Conservation (phyloP, 257 asterid genomes). For the Rubia yunnanensis region DNA sequence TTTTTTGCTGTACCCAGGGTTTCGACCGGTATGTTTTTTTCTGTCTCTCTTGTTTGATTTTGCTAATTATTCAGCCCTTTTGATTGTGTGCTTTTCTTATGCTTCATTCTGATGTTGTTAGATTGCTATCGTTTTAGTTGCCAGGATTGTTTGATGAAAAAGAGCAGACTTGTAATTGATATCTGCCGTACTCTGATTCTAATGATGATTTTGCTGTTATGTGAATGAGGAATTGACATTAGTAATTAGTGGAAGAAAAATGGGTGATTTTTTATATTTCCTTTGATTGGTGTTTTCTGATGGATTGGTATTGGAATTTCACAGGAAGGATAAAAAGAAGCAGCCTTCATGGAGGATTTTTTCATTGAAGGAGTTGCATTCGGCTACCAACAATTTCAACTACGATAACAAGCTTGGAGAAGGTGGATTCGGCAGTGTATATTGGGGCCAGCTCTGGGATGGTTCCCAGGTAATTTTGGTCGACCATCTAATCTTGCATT, state of each 20-base stretch:
- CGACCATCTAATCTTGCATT: slow-evolving; percentile 1
- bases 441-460: slow-evolving; percentile 99
- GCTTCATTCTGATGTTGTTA: neutral
- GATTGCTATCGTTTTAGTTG: neutral
- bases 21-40: slow-evolving; percentile 52
- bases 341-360: slow-evolving; percentile 75
- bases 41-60: slow-evolving; percentile 13
- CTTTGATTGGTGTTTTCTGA: slow-evolving; percentile 5
- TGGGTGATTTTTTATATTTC: neutral
- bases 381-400: slow-evolving; percentile 91
- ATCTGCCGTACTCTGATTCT: neutral
- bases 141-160: neutral
- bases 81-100: neutral
- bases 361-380: slow-evolving; percentile 84
- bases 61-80: neutral
- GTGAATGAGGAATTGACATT: neutral
- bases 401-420: slow-evolving; percentile 99
- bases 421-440: slow-evolving; percentile 98
- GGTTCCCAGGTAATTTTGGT: slow-evolving; percentile 73
- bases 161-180: neutral
- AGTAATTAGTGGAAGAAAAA: neutral
- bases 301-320: slow-evolving; percentile 5
- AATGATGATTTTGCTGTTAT: no score
- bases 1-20: slow-evolving; percentile 55
- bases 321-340: slow-evolving; percentile 25